These are phyloP conservation scores for Amoebophrya sp. DNA, from an alignment of 169 alveolate genomes.

Conservation along the genomic window DNA sequence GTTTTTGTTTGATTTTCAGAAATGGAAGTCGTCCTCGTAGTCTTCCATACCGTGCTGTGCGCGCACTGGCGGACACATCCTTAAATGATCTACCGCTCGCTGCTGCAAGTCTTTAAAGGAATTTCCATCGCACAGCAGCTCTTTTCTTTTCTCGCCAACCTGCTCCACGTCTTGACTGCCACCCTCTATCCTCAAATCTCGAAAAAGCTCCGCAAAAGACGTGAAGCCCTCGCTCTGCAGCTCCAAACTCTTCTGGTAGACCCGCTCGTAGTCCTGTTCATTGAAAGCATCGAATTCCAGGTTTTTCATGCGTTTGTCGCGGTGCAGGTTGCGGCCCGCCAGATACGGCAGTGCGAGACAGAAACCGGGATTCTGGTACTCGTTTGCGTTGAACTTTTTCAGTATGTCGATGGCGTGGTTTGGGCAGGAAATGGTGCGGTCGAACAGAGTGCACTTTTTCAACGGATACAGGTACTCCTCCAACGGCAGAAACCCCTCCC, in stretches of 20 bases:
- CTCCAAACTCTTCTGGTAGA: too few relatives aligned
- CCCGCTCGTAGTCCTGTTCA: too few relatives aligned
- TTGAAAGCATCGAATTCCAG: background rate
- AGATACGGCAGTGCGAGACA: background rate
- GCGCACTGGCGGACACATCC: background rate
- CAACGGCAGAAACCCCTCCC: background rate
- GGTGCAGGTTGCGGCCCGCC: slow-evolving; percentile 8
- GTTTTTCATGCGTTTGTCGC: background rate
- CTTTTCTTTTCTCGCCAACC: too few relatives aligned
- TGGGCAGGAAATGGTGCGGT: background rate
- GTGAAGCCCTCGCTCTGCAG: too few relatives aligned
- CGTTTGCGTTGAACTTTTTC: background rate
- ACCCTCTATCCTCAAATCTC: too few relatives aligned
- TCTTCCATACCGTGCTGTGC: background rate
- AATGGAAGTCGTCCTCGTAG: background rate
- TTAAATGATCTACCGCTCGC: background rate
- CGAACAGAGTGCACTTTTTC: background rate
- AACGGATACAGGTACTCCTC: background rate
- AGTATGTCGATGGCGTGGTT: background rate
- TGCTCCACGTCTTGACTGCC: too few relatives aligned
- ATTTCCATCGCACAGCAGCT: too few relatives aligned
- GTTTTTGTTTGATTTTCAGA: too few relatives aligned
- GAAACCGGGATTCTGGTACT: background rate
- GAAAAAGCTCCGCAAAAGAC: too few relatives aligned
- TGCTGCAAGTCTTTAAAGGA: too few relatives aligned